These are phyloP conservation scores for Juglanconis oblonga DNA, from an alignment of 2,329 filamentous ascomycete species.

Conservation along the genomic window DNA sequence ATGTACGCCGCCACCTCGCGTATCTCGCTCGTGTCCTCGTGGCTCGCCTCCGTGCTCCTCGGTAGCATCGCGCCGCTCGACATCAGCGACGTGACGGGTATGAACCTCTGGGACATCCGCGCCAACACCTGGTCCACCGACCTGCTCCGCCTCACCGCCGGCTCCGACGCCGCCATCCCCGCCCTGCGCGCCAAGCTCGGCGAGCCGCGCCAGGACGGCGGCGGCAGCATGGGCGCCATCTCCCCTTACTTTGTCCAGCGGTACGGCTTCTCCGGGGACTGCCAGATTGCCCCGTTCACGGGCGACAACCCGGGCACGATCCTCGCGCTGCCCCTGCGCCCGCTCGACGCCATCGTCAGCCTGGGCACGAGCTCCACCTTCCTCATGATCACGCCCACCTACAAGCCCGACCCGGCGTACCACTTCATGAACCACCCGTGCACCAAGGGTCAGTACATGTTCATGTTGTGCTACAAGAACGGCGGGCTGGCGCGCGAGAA, in stretches of 20 bases:
- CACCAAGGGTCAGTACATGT: constrained; percentile 91
- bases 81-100: constrained; percentile 90
- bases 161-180: constrained; percentile 53
- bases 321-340: constrained; percentile 79
- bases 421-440: constrained; percentile 99
- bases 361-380: constrained; percentile 96
- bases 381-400: constrained; percentile 92
- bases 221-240: constrained; percentile 71
- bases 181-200: constrained; percentile 75
- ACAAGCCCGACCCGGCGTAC: constrained; percentile 84
- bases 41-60: constrained; percentile 86
- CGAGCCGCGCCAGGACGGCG: constrained; percentile 75
- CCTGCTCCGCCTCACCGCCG: constrained; percentile 73
- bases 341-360: constrained; percentile 89
- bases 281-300: constrained; percentile 81
- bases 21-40: constrained; percentile 93
- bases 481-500: constrained; percentile 89
- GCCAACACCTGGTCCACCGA: constrained; percentile 69
- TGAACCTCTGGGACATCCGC: constrained; percentile 93
- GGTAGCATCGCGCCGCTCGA: constrained; percentile 86
- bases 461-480: constrained; percentile 99
- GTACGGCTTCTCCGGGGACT: constrained; percentile 74
- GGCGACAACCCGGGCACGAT: constrained; percentile 97
- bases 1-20: constrained; percentile 77
- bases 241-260: constrained; percentile 74